phyloP scores from a whole-genome alignment of 345 rosid genomes.

The Punica granatum region DNA sequence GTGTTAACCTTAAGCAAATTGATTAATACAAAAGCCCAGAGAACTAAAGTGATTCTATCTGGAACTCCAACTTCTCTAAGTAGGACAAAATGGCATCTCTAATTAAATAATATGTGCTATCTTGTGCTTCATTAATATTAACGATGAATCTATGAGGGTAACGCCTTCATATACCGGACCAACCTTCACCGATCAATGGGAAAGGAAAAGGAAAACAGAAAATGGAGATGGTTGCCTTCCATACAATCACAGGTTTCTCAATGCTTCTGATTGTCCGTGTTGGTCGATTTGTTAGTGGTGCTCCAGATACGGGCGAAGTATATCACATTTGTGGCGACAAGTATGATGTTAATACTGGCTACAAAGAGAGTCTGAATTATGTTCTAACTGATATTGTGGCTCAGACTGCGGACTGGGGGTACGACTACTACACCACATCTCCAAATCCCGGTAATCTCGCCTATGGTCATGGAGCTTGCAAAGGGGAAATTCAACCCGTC shows the following conservation, averaged over 20 bases:
- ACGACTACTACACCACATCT: slow-evolving; percentile 1
- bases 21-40: neutral
- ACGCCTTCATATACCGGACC: neutral
- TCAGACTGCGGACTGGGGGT: neutral
- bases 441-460: neutral
- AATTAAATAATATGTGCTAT: neutral
- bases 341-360: neutral
- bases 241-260: neutral
- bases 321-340: neutral
- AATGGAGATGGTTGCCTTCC: neutral
- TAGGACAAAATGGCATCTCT: too few relatives aligned
- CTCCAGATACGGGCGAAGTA: neutral
- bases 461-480: slow-evolving; percentile 4
- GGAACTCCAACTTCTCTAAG: too few relatives aligned
- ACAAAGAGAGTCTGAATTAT: neutral
- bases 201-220: neutral
- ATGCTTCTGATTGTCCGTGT: neutral
- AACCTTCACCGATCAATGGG: neutral
- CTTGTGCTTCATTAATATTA: neutral
- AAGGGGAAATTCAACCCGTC: neutral
- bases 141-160: neutral
- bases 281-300: neutral
- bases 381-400: neutral
- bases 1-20: neutral
- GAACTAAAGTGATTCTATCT: too few relatives aligned